These are phyloP conservation scores for Aspergillus sclerotialis DNA, from an alignment of 2,329 filamentous ascomycete genomes.

Conservation along the genomic window DNA sequence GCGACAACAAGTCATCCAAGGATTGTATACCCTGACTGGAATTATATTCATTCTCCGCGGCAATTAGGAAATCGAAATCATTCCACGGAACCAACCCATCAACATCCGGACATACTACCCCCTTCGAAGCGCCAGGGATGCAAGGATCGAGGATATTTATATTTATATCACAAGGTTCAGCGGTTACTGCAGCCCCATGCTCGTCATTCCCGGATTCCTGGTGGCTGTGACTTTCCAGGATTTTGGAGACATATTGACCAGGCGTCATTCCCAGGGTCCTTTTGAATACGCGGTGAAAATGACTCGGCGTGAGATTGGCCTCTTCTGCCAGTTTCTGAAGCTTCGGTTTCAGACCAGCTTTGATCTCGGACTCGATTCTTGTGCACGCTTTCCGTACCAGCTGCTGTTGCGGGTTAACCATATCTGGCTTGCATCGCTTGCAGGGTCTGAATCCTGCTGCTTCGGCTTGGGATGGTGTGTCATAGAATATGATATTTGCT, in stretches of 20 bases:
- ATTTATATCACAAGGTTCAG: not conserved
- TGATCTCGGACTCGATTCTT: constrained; percentile 19
- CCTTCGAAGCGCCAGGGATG: not conserved
- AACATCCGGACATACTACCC: not conserved
- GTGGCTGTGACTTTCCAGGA: not conserved
- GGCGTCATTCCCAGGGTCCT: constrained; percentile 45
- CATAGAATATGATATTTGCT: constrained; percentile 23
- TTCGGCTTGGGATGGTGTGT: constrained; percentile 41
- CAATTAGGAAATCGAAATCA: constrained; percentile 30
- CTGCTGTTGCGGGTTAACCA: constrained; percentile 24
- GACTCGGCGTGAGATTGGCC: constrained; percentile 44
- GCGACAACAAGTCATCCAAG: constrained; percentile 3
- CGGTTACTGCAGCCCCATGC: not conserved
- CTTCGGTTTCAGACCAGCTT: constrained; percentile 25
- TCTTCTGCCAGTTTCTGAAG: constrained; percentile 41
- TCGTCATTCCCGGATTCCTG: not conserved
- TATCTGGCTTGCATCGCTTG: constrained; percentile 49
- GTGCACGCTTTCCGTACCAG: constrained; percentile 26
- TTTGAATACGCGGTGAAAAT: constrained; percentile 52
- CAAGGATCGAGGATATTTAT: not conserved
- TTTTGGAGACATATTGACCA: constrained; percentile 27
- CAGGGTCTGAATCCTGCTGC: constrained; percentile 48
- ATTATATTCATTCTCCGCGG: constrained; percentile 15
- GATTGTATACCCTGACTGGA: constrained; percentile 5
- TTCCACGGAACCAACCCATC: constrained; percentile 20